Percentiles rank a stretch among this genome's conserved stretches.
phyloP scores from a whole-genome alignment of 192 early-diverging fungal genomes.

The Backusella parvicylindrica region DNA sequence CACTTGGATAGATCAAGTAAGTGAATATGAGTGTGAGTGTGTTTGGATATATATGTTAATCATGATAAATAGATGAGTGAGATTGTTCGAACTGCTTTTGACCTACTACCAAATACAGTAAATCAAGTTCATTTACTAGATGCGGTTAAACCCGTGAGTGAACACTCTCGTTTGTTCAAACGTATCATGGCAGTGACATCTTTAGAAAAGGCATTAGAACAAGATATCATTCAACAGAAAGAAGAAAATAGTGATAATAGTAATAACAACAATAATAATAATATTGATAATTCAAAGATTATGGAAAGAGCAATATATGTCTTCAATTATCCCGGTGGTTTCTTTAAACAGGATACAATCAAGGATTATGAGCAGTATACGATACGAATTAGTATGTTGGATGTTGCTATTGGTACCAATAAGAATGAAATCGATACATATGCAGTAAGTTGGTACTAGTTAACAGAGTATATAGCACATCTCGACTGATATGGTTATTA shows the following conservation, averaged over 20 bases:
- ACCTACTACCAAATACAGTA: background rate
- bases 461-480: no score
- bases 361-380: slow-evolving; percentile 2
- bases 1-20: background rate
- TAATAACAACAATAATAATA: background rate
- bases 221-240: background rate
- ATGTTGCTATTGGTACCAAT: background rate
- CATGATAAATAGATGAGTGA: background rate
- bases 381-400: slow-evolving; percentile 1
- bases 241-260: background rate
- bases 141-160: background rate
- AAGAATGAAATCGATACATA: background rate
- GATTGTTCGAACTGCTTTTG: background rate
- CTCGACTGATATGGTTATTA: background rate
- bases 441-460: background rate
- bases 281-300: background rate
- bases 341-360: background rate
- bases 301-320: background rate
- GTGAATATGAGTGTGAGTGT: background rate
- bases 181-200: background rate
- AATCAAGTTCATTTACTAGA: background rate
- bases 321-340: background rate
- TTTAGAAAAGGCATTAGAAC: background rate
- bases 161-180: background rate
- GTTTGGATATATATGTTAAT: background rate